Conservation (phyloP, 345 rosid genomes). For the Mangifera indica region DNA sequence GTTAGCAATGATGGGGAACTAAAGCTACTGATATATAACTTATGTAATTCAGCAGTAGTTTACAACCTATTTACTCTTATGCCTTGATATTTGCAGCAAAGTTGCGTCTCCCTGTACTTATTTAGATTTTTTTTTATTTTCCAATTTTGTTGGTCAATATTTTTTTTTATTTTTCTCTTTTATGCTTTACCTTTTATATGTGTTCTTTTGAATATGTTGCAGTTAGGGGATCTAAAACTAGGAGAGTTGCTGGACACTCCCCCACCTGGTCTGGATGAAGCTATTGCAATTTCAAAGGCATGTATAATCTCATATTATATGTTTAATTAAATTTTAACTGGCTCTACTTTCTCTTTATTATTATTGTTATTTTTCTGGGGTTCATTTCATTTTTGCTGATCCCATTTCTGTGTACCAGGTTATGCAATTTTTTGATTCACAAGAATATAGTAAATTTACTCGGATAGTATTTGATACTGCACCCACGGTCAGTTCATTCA, state of each 20-base stretch:
- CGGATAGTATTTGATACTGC: slow-evolving; percentile 77
- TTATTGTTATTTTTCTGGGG: neutral
- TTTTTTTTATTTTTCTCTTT: neutral
- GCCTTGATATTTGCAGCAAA: slow-evolving; percentile 5
- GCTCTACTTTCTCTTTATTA: neutral
- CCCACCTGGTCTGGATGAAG: slow-evolving; percentile 77
- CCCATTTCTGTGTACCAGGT: slow-evolving; percentile 46
- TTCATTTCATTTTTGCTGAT: slow-evolving; percentile 3
- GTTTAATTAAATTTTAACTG: neutral
- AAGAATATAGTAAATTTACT: slow-evolving; percentile 61
- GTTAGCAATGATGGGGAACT: neutral
- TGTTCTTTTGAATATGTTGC: slow-evolving; percentile 9
- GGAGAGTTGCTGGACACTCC: slow-evolving; percentile 70
- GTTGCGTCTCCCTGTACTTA: neutral
- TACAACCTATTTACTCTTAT: neutral
- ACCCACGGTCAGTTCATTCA: slow-evolving; percentile 59
- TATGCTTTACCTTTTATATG: neutral
- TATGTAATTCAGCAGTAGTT: neutral
- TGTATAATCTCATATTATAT: slow-evolving; percentile 13
- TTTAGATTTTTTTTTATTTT: neutral
- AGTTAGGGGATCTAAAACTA: slow-evolving; percentile 73
- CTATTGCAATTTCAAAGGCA: slow-evolving; percentile 75
- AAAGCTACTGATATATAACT: neutral
- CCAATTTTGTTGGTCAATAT: neutral
- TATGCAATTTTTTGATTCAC: slow-evolving; percentile 65